These are phyloP conservation scores for Pezicula neosporulosa DNA, from an alignment of 2,329 filamentous ascomycete genomes.

Conservation along the genomic window DNA sequence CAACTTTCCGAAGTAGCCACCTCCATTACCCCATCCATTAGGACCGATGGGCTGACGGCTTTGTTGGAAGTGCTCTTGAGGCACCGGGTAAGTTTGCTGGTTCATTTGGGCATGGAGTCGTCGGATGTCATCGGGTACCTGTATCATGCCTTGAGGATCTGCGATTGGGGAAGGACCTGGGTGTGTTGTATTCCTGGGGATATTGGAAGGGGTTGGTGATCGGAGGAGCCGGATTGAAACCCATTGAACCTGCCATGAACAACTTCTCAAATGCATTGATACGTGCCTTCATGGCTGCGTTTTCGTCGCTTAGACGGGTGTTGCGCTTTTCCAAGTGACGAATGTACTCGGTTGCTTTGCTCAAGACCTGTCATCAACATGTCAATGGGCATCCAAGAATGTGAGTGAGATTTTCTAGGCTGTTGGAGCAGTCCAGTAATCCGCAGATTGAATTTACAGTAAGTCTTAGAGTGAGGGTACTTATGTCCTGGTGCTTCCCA, in stretches of 20 bases:
- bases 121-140: conserved; percentile 62
- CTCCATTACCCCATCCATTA: conserved; percentile 52
- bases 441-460: no score
- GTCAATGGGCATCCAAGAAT: conserved; percentile 7
- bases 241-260: conserved; percentile 72
- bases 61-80: conserved; percentile 32
- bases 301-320: conserved; percentile 76
- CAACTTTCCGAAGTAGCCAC: conserved; percentile 67
- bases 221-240: conserved; percentile 47
- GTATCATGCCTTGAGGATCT: conserved; percentile 57
- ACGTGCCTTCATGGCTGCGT: conserved; percentile 72
- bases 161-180: conserved; percentile 24
- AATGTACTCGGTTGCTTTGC: conserved; percentile 96
- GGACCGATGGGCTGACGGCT: conserved; percentile 50
- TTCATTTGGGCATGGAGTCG: conserved; percentile 23
- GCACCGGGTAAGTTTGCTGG: conserved; percentile 28
- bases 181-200: conserved; percentile 23
- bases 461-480: no score
- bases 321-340: conserved; percentile 90
- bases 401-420: neutral
- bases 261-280: conserved; percentile 75
- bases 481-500: no score
- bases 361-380: conserved; percentile 50
- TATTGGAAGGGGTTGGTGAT: conserved; percentile 34
- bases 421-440: neutral